Conservation (phyloP, 495 filamentous ascomycete species). For the Letharia lupina region DNA sequence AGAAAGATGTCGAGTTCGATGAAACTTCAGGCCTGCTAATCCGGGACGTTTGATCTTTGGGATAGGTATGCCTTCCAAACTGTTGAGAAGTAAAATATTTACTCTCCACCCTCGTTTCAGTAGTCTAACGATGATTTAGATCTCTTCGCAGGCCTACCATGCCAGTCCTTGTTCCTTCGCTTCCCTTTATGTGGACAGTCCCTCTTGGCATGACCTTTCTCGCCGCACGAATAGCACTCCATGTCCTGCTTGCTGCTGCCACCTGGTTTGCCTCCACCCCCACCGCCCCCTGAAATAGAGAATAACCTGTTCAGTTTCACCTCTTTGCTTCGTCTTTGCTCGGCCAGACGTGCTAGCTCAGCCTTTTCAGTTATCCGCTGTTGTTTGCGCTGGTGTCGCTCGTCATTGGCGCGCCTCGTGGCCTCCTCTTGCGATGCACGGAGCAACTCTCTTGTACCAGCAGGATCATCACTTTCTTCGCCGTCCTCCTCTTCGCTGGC, state of each 20-base stretch:
- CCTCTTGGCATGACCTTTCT: constrained; percentile 20
- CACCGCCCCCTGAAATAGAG: constrained; percentile 20
- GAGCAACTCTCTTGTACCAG: constrained; percentile 10
- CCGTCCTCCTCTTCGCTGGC: constrained; percentile 5
- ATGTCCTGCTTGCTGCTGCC: constrained; percentile 11
- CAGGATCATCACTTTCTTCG: constrained; percentile 13
- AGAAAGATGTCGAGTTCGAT: not conserved
- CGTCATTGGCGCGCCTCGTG: constrained; percentile 1
- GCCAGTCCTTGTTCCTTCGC: not conserved
- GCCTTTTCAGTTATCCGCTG: constrained; percentile 18
- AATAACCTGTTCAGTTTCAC: constrained; percentile 21
- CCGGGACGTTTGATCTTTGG: constrained; percentile 3
- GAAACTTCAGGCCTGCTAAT: not conserved
- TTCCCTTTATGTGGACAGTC: constrained; percentile 20
- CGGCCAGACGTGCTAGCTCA: constrained; percentile 18
- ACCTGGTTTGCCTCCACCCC: constrained; percentile 11
- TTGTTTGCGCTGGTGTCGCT: constrained; percentile 15
- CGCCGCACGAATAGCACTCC: constrained; percentile 21
- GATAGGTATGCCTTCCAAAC: not conserved
- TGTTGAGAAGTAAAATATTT: not conserved
- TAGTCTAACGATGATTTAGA: constrained; percentile 13
- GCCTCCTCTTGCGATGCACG: constrained; percentile 5
- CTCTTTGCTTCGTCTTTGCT: constrained; percentile 19
- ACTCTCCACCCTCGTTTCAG: not conserved
- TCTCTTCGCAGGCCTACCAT: constrained; percentile 1